Evolutionary conservation across 176 grass and related monocot species (phyloP).

Genomic region (Guadua angustifolia): DNA sequence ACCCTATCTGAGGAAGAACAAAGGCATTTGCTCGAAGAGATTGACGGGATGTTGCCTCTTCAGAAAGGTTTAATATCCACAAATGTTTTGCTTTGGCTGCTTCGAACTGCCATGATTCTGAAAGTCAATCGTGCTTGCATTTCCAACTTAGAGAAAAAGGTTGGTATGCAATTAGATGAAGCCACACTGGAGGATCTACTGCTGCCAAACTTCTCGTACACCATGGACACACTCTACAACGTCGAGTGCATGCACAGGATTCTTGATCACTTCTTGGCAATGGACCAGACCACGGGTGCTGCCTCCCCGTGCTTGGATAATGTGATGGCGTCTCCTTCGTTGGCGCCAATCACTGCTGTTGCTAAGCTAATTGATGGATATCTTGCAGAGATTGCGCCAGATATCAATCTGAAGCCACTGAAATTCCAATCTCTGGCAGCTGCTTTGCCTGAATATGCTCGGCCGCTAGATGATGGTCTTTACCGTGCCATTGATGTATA

Average conservation of each 20-base stretch:
- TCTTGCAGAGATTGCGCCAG: slow-evolving; percentile 73
- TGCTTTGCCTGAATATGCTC: slow-evolving; percentile 65
- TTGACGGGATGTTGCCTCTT: slow-evolving; percentile 47
- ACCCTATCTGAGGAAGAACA: slow-evolving; percentile 45
- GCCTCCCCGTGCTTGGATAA: slow-evolving; percentile 36
- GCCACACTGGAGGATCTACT: slow-evolving; percentile 56
- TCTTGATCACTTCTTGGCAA: slow-evolving; percentile 65
- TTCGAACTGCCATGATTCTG: slow-evolving; percentile 50
- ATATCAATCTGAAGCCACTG: slow-evolving; percentile 64
- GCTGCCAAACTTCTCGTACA: slow-evolving; percentile 45
- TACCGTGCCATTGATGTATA: slow-evolving; percentile 79
- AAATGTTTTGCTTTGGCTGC: slow-evolving; percentile 52
- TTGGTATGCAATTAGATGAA: slow-evolving; percentile 52
- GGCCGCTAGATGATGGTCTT: slow-evolving; percentile 59
- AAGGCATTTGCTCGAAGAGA: slow-evolving; percentile 49
- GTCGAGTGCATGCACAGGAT: slow-evolving; percentile 68
- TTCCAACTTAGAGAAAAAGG: slow-evolving; percentile 54
- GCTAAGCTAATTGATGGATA: slow-evolving; percentile 62
- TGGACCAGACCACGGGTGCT: slow-evolving; percentile 40
- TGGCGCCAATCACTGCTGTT: slow-evolving; percentile 38
- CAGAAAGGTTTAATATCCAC: slow-evolving; percentile 29
- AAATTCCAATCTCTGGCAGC: slow-evolving; percentile 62
- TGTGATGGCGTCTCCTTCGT: slow-evolving; percentile 37
- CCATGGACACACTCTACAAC: slow-evolving; percentile 68
- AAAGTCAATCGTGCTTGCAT: slow-evolving; percentile 45